Conservation (phyloP, 768 basidiomycete genomes). For the Tylopilus cervinicoccineus region DNA sequence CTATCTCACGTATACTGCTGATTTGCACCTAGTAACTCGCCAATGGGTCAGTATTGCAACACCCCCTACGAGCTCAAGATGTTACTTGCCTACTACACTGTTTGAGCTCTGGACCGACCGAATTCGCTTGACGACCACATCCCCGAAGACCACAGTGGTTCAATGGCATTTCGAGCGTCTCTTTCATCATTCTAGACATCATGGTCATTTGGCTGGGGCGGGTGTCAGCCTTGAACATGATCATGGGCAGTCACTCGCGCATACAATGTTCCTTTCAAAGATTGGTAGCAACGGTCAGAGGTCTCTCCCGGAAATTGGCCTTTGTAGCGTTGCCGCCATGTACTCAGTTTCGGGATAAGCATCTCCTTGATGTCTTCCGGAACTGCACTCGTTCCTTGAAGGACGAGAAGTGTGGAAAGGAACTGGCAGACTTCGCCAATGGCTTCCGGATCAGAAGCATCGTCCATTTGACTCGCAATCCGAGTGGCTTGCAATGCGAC, state of each 20-base stretch:
- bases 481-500: constrained; percentile 36
- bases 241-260: constrained; percentile 3
- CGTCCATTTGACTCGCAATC: constrained; percentile 19
- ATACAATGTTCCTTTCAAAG: constrained; percentile 30
- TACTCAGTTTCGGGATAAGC: constrained; percentile 32
- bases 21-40: constrained; percentile 34
- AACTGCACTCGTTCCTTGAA: constrained; percentile 34
- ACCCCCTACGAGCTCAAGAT: neutral
- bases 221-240: neutral
- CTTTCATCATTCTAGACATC: constrained; percentile 29
- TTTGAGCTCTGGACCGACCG: constrained; percentile 22
- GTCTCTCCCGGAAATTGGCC: constrained; percentile 33
- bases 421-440: constrained; percentile 39
- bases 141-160: constrained; percentile 31
- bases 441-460: constrained; percentile 14
- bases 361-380: constrained; percentile 30
- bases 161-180: constrained; percentile 28
- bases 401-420: constrained; percentile 36
- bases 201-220: constrained; percentile 25
- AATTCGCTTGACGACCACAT: constrained; percentile 21
- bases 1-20: constrained; percentile 39
- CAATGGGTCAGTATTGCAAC: neutral
- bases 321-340: constrained; percentile 29
- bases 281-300: constrained; percentile 34
- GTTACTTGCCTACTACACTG: constrained; percentile 36